Evolutionary conservation across 1,284 basidiomycete species (phyloP).

Genomic region (Prillingera fragicola): DNA sequence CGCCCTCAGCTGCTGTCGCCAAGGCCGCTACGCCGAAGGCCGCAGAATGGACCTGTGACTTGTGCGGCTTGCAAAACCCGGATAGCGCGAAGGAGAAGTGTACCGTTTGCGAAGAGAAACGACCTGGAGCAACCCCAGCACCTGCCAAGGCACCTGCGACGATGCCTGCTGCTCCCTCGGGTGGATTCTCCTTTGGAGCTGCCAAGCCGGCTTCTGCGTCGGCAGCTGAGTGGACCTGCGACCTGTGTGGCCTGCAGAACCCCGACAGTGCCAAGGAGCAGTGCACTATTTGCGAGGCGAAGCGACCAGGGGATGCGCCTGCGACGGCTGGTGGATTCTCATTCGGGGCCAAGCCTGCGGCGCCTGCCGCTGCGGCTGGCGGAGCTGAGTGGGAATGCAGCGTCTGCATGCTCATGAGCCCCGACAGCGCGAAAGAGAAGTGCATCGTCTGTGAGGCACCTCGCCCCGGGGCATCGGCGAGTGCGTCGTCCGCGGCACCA

Average conservation of each 20-base stretch:
- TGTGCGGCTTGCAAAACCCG: background rate
- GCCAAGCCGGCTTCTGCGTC: background rate
- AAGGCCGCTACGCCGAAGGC: background rate
- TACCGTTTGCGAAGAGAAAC: background rate
- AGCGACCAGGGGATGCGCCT: conserved; percentile 27
- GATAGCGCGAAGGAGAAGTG: background rate
- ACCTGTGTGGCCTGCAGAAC: conserved; percentile 51
- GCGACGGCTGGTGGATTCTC: no score
- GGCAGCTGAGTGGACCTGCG: conserved; percentile 50
- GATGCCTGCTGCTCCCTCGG: background rate
- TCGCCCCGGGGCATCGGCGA: conserved; percentile 20
- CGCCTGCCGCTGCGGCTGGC: background rate
- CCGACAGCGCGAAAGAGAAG: conserved; percentile 49
- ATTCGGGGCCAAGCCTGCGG: conserved; percentile 2
- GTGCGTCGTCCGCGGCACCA: conserved; percentile 5
- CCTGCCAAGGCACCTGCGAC: background rate
- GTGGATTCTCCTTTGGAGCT: no score
- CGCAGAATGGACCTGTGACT: background rate
- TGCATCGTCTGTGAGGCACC: conserved; percentile 56
- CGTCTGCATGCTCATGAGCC: conserved; percentile 53
- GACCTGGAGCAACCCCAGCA: background rate
- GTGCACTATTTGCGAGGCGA: conserved; percentile 54
- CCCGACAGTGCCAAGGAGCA: conserved; percentile 48
- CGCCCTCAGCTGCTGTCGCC: background rate
- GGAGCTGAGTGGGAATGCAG: conserved; percentile 51